phyloP scores from a whole-genome alignment of 2,329 filamentous ascomycete genomes.

The Aspergillus sp. region DNA sequence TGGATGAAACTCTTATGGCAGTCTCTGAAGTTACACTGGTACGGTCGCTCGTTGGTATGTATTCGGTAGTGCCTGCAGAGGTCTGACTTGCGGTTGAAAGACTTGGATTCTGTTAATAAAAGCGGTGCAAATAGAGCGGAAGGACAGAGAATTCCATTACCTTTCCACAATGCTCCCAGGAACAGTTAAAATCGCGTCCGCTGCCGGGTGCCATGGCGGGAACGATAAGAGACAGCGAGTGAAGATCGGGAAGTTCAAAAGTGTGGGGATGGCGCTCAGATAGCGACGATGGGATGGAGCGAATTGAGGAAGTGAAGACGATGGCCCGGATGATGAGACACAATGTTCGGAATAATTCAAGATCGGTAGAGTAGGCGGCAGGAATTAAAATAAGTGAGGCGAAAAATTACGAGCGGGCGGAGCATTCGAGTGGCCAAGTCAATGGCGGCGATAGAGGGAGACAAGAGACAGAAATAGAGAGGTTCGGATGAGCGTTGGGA shows the following conservation, averaged over 20 bases:
- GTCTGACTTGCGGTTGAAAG: constrained; percentile 51
- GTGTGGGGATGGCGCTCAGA: constrained; percentile 2
- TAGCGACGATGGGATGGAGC: not conserved
- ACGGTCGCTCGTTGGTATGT: constrained; percentile 51
- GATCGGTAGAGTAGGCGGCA: not conserved
- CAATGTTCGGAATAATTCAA: not conserved
- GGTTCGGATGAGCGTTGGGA: constrained; percentile 5
- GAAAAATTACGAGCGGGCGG: not conserved
- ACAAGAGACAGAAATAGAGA: constrained; percentile 6
- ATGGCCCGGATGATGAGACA: not conserved
- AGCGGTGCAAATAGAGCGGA: not conserved
- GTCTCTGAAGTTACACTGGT: constrained; percentile 44
- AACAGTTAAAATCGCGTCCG: constrained; percentile 45
- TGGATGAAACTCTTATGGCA: constrained; percentile 52
- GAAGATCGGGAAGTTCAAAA: not conserved
- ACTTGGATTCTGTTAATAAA: constrained; percentile 27
- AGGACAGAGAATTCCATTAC: constrained; percentile 25
- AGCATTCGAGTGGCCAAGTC: not conserved
- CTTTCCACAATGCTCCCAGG: constrained; percentile 46
- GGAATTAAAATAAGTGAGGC: not conserved
- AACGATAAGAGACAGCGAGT: not conserved
- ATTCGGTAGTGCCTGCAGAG: constrained; percentile 49
- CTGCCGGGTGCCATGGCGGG: constrained; percentile 40
- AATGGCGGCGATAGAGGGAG: not conserved
- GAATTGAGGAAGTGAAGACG: not conserved